Base-by-base conservation (phyloP, 176 grass and related monocot species). In the Typha latifolia region DNA sequence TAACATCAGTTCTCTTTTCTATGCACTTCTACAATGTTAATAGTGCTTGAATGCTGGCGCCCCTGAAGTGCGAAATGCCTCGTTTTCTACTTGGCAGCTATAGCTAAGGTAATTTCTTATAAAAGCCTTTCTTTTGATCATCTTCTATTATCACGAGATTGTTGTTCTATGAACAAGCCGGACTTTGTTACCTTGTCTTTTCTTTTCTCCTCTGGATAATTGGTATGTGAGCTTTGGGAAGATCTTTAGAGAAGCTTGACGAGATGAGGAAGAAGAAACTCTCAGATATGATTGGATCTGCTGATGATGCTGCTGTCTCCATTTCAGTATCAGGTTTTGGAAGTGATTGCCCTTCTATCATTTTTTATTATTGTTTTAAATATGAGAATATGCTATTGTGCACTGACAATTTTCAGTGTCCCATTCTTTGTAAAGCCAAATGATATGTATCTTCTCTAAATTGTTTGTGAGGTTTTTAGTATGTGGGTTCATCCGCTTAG, bases 21-120 rank as follows among this genome's bases (percentile, higher is more conserved):
- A 53, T 64, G 51, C 34, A 0, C 4, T 37, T 37, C 5, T 6
- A 37, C 4, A 37, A 37, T 37, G 34, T 37, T 37, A 50, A 57
- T 69, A 99, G 94, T 93, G 81, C 75, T 91, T 99, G 82, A 99
- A 93, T 74, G 94, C 93, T 83, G 90, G 94, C 64, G 90, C 89
- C 2, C 86, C 94, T 49, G 94, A 99, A 81, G 94, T 93, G 23
- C 78, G 94, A 47, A 89, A 99, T 68, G 86, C 94, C 24, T 85
- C 94, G 16, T 99, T 99, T 81, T 51, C 89, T 49, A 84, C 56
- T 68, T 99, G 81, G 83, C 94, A 64, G 81, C 81, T 49, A 90
- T 99, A 66, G 89, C 94, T 76, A 93, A 99, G 89, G 94, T 99
- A 80, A 4, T 37, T 37, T 37, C 34, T 37, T 37, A 37, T 37